phyloP scores from a whole-genome alignment of 495 filamentous ascomycete species.

The Cercophora newfieldiana region DNA sequence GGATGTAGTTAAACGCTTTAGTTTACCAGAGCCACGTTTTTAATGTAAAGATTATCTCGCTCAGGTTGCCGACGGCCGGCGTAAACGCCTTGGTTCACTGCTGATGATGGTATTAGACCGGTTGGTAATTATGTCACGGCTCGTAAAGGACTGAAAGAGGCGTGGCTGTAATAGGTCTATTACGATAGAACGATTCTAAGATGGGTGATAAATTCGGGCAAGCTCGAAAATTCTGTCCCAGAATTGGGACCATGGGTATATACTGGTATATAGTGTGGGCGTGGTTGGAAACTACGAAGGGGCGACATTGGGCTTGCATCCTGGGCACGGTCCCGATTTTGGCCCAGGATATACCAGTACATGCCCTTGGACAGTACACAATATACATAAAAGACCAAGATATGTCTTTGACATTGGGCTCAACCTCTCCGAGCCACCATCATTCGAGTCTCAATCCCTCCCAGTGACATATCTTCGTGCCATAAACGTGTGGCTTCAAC shows the following conservation, averaged over 20 bases:
- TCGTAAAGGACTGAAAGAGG: conserved; percentile 5
- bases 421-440: too few relatives aligned
- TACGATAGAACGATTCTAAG: conserved; percentile 6
- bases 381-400: too few relatives aligned
- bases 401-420: too few relatives aligned
- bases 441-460: too few relatives aligned
- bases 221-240: neutral
- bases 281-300: neutral
- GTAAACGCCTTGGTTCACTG: conserved; percentile 5
- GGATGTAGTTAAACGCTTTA: conserved; percentile 1
- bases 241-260: neutral
- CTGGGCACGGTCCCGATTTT: conserved; percentile 4
- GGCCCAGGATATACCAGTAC: conserved; percentile 1
- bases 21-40: neutral
- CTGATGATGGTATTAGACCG: conserved; percentile 6
- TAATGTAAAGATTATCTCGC: conserved; percentile 2
- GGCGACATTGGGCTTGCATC: conserved; percentile 1
- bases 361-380: conserved; percentile 3
- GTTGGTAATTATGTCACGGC: conserved; percentile 1
- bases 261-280: conserved; percentile 4
- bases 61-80: neutral
- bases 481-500: too few relatives aligned
- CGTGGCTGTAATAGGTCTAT: conserved; percentile 1
- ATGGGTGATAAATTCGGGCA: conserved; percentile 3
- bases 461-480: too few relatives aligned